Percentiles rank a stretch among this genome's conserved stretches.
phyloP scores from a whole-genome alignment of 805 yeast species.

The Metschnikowia peoriensis region DNA sequence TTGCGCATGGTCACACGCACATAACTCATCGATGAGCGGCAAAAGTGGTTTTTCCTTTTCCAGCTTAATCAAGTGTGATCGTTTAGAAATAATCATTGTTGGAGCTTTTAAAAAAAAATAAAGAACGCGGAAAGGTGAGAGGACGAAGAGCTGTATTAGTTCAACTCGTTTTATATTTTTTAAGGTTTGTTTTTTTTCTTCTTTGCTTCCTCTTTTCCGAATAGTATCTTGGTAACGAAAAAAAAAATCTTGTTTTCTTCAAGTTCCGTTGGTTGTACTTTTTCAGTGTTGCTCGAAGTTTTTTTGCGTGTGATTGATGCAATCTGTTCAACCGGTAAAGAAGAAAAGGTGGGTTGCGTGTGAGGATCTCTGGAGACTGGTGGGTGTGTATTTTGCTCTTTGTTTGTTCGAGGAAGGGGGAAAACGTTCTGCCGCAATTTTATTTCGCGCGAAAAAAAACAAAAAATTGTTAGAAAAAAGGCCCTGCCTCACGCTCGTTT shows the following conservation, averaged over 20 bases:
- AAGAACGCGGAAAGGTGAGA: neutral
- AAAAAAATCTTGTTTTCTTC: neutral
- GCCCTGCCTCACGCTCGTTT: neutral
- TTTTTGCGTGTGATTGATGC: too few species aligned
- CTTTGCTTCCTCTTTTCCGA: neutral
- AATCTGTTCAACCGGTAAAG: too few species aligned
- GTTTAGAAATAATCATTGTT: slow-evolving; percentile 32
- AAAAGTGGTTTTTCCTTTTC: slow-evolving; percentile 31
- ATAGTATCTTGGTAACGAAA: neutral
- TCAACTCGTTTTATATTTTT: too few species aligned
- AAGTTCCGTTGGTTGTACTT: neutral
- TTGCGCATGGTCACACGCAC: slow-evolving; percentile 28
- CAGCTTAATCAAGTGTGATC: slow-evolving; percentile 28
- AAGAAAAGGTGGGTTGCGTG: too few species aligned
- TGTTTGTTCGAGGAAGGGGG: neutral
- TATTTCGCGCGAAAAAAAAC: neutral
- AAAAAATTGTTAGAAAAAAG: too few species aligned
- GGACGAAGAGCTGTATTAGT: too few species aligned
- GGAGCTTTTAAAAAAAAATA: neutral
- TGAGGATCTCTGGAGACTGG: too few species aligned
- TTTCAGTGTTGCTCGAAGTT: too few species aligned
- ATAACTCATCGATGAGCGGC: slow-evolving; percentile 38
- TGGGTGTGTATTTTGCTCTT: neutral
- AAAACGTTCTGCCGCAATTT: neutral
- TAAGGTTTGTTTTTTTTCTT: too few species aligned